These are phyloP conservation scores for Pythium coloratum DNA, from an alignment of 352 stramenopile genomes.

Conservation along the genomic window DNA sequence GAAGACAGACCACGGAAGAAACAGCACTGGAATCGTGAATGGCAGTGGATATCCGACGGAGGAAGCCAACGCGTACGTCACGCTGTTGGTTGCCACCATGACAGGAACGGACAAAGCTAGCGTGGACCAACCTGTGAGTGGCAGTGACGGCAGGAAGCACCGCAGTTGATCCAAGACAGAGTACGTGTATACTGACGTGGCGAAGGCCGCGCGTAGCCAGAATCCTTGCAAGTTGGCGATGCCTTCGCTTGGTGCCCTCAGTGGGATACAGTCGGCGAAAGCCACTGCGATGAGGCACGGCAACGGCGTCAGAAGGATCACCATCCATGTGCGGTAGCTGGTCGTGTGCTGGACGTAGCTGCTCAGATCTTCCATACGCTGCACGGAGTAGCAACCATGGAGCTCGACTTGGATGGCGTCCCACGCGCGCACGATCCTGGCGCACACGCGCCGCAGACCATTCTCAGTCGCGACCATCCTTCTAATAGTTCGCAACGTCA, in stretches of 20 bases:
- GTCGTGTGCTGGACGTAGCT: background rate
- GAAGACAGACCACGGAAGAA: constrained; percentile 22
- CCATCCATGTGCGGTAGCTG: background rate
- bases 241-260: background rate
- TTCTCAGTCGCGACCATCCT: too few species aligned
- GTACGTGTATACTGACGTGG: background rate
- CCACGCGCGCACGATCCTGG: constrained; percentile 7
- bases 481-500: too few species aligned
- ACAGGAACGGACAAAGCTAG: background rate
- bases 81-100: background rate
- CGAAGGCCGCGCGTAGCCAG: constrained; percentile 18
- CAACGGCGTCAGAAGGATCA: constrained; percentile 14
- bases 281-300: constrained; percentile 12
- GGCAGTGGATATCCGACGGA: constrained; percentile 33
- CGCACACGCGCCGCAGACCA: background rate
- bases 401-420: constrained; percentile 24
- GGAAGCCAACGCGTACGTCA: background rate
- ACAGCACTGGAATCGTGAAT: constrained; percentile 32
- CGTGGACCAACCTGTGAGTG: background rate
- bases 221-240: background rate
- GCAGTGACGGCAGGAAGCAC: background rate
- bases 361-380: constrained; percentile 10
- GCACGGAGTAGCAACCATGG: constrained; percentile 21
- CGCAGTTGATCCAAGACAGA: background rate
- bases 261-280: constrained; percentile 12